Evolutionary conservation across 2,329 filamentous ascomycete genomes (phyloP).

Genomic region (Hypoxylon sp.): DNA sequence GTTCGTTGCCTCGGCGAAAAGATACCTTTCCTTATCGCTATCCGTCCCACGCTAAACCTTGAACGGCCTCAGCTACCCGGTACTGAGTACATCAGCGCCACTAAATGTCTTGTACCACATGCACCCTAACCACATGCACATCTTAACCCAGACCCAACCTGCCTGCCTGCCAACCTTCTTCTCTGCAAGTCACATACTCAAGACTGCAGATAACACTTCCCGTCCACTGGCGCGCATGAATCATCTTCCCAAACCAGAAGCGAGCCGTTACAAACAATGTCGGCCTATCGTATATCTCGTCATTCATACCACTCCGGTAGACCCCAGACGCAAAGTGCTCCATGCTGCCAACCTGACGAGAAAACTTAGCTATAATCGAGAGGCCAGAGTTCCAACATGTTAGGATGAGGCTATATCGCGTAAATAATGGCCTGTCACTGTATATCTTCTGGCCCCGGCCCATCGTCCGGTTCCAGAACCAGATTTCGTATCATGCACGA

Average conservation of each 20-base stretch:
- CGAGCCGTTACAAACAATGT: slow-evolving; percentile 36
- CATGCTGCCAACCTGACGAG: slow-evolving; percentile 30
- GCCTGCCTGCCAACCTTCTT: background rate
- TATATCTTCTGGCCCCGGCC: slow-evolving; percentile 26
- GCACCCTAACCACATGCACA: slow-evolving; percentile 14
- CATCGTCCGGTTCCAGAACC: slow-evolving; percentile 18
- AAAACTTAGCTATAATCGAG: slow-evolving; percentile 26
- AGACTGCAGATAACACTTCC: slow-evolving; percentile 15
- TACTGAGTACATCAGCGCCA: slow-evolving; percentile 4
- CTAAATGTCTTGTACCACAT: slow-evolving; percentile 4
- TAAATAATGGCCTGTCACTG: slow-evolving; percentile 7
- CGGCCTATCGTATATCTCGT: slow-evolving; percentile 38
- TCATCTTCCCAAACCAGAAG: slow-evolving; percentile 38
- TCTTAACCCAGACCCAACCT: slow-evolving; percentile 15
- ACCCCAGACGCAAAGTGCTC: slow-evolving; percentile 22
- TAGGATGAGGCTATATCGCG: slow-evolving; percentile 29
- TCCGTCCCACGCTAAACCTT: background rate
- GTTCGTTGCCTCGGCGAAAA: background rate
- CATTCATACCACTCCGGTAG: slow-evolving; percentile 29
- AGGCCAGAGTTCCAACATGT: slow-evolving; percentile 25
- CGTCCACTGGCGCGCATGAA: slow-evolving; percentile 42
- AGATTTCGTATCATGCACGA: slow-evolving; percentile 22
- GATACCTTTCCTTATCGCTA: slow-evolving; percentile 23
- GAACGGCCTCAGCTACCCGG: slow-evolving; percentile 21
- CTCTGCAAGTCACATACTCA: slow-evolving; percentile 11